A percentile compares a stretch with the other conserved stretches of the same genome.
Evolutionary conservation across 2,329 filamentous ascomycete genomes (phyloP).

Genomic region (Phaeosphaeriaceae sp.): DNA sequence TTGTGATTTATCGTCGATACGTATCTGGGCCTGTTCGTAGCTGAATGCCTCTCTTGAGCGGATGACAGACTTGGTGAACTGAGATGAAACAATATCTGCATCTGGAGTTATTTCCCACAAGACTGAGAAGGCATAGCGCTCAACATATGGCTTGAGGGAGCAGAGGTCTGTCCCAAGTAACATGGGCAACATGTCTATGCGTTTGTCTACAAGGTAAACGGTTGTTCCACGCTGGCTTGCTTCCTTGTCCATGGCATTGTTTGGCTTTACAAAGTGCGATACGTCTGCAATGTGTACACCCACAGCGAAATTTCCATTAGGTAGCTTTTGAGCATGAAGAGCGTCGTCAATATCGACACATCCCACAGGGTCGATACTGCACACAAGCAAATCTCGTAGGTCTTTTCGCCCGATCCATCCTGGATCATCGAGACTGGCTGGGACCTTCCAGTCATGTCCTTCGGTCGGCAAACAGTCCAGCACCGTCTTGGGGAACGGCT

Average conservation of each 20-base stretch:
- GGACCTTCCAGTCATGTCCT: conserved; percentile 93
- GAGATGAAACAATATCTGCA: conserved; percentile 82
- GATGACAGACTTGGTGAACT: conserved; percentile 98
- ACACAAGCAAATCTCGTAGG: conserved; percentile 84
- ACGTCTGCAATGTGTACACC: conserved; percentile 99
- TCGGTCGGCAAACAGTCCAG: conserved; percentile 90
- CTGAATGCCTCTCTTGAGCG: conserved; percentile 95
- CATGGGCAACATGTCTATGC: conserved; percentile 98
- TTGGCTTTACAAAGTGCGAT: conserved; percentile 97
- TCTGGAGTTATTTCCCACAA: conserved; percentile 82
- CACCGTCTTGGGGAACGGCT: conserved; percentile 94
- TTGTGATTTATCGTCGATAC: conserved; percentile 88
- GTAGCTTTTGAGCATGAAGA: conserved; percentile 80
- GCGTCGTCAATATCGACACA: conserved; percentile 99
- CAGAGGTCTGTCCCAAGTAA: conserved; percentile 95
- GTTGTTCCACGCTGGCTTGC: conserved; percentile 94
- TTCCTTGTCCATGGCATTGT: conserved; percentile 96
- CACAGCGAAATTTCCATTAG: conserved; percentile 94
- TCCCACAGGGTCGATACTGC: conserved; percentile 94
- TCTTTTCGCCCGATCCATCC: conserved; percentile 88
- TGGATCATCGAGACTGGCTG: conserved; percentile 75
- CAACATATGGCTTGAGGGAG: conserved; percentile 96
- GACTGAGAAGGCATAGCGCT: conserved; percentile 66
- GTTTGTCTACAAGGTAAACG: conserved; percentile 97
- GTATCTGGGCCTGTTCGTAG: conserved; percentile 93